Evolutionary conservation across 805 yeast genomes (phyloP).

Genomic region (Saccharomyces kudriavzevii): DNA sequence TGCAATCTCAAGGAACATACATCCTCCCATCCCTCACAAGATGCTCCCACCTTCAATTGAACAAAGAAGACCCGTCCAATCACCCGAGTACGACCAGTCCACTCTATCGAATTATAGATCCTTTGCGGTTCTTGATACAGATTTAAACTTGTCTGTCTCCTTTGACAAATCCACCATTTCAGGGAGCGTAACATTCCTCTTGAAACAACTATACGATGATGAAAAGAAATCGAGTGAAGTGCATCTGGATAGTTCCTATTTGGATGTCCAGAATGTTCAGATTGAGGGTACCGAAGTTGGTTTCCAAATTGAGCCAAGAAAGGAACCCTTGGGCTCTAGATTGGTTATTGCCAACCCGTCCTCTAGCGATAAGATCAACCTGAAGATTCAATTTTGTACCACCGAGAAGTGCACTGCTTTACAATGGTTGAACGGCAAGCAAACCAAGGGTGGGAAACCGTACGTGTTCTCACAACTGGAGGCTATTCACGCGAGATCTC

Average conservation of each 20-base stretch:
- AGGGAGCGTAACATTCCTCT: conserved; percentile 48
- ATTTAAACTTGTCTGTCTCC: conserved; percentile 43
- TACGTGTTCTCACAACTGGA: conserved; percentile 81
- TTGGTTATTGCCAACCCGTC: conserved; percentile 29
- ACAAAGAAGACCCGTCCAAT: conserved; percentile 24
- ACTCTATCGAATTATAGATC: conserved; percentile 64
- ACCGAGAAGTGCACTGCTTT: conserved; percentile 73
- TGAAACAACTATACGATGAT: conserved; percentile 30
- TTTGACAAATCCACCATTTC: conserved; percentile 45
- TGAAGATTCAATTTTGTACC: conserved; percentile 53
- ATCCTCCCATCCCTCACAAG: background rate
- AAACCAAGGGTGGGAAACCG: conserved; percentile 57
- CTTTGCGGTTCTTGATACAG: conserved; percentile 46
- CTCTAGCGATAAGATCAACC: conserved; percentile 11
- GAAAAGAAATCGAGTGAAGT: conserved; percentile 27
- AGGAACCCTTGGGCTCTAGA: conserved; percentile 55
- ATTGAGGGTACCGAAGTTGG: conserved; percentile 30
- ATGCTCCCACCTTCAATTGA: conserved; percentile 25
- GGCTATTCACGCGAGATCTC: conserved; percentile 81
- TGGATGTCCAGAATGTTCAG: conserved; percentile 39
- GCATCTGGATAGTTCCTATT: conserved; percentile 62
- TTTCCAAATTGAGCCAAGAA: conserved; percentile 33
- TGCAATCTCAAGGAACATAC: background rate
- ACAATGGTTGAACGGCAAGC: conserved; percentile 72
- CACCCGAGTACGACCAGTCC: conserved; percentile 62